Percentiles rank a stretch among this genome's conserved stretches.
Conservation (phyloP, 148 eudicot genomes). For the Selenicereus undatus region DNA sequence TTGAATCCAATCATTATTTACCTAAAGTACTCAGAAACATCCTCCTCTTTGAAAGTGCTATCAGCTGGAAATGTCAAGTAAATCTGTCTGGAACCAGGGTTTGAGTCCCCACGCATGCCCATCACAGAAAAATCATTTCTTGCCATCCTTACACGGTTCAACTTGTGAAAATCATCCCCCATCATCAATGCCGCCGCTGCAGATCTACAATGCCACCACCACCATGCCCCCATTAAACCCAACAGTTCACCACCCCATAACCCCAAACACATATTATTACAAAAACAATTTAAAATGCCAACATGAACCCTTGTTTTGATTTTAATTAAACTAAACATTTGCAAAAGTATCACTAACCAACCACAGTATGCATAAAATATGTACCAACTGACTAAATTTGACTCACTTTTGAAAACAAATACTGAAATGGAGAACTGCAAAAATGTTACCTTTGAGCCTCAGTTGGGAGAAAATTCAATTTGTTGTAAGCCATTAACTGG, state of each 20-base stretch:
- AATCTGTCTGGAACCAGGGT: constrained; percentile 65
- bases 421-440: neutral
- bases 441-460: constrained; percentile 58
- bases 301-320: neutral
- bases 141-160: constrained; percentile 45
- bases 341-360: neutral
- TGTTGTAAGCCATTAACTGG: constrained; percentile 54
- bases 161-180: constrained; percentile 62
- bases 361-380: neutral
- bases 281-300: neutral
- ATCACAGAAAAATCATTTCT: constrained; percentile 58
- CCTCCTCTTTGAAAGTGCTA: constrained; percentile 89
- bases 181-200: constrained; percentile 69
- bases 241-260: constrained; percentile 5
- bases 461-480: constrained; percentile 43
- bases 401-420: neutral
- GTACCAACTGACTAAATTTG: neutral
- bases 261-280: constrained; percentile 2
- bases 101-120: constrained; percentile 37
- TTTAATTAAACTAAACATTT: too few species aligned
- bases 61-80: constrained; percentile 96
- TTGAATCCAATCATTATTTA: constrained; percentile 18
- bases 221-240: constrained; percentile 21
- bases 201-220: constrained; percentile 50
- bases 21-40: constrained; percentile 87